phyloP scores from a whole-genome alignment of 2,329 filamentous ascomycete genomes.

The Sodiomyces alkalinus region DNA sequence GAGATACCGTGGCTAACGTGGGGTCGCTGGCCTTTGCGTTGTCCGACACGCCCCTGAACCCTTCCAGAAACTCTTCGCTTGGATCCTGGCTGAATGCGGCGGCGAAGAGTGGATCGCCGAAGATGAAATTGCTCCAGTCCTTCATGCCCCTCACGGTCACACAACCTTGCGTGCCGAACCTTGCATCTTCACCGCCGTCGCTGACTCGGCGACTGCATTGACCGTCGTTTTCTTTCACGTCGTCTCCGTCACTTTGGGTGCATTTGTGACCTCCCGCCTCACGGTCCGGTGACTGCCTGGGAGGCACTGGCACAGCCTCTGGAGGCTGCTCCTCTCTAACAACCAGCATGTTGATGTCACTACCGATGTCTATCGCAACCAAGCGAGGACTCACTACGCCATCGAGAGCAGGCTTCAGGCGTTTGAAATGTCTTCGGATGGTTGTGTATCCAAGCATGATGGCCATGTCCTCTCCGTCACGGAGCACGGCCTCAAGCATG shows the following conservation, averaged over 20 bases:
- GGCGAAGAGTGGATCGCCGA: conserved; percentile 43
- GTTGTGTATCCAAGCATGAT: conserved; percentile 41
- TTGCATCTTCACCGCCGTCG: conserved; percentile 1
- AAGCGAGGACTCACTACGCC: conserved; percentile 34
- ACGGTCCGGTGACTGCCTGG: background rate
- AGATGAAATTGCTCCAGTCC: conserved; percentile 43
- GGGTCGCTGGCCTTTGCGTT: conserved; percentile 3
- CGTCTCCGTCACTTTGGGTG: background rate
- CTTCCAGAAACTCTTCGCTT: conserved; percentile 28
- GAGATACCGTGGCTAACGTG: conserved; percentile 1
- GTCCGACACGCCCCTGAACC: conserved; percentile 20
- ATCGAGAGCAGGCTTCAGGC: conserved; percentile 34
- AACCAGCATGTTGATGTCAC: conserved; percentile 35
- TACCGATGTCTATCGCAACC: conserved; percentile 36
- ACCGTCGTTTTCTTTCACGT: conserved; percentile 1
- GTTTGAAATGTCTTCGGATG: conserved; percentile 35
- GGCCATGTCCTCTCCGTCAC: conserved; percentile 45
- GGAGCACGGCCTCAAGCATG: conserved; percentile 38
- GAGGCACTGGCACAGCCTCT: background rate
- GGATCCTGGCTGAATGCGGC: conserved; percentile 29
- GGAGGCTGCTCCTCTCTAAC: background rate
- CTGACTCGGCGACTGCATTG: background rate
- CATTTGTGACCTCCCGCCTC: background rate
- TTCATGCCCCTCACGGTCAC: conserved; percentile 16
- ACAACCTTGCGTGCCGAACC: background rate